Conservation (phyloP, 371 early-diverging fungal species). For the Caulochytrium protostelioides region DNA sequence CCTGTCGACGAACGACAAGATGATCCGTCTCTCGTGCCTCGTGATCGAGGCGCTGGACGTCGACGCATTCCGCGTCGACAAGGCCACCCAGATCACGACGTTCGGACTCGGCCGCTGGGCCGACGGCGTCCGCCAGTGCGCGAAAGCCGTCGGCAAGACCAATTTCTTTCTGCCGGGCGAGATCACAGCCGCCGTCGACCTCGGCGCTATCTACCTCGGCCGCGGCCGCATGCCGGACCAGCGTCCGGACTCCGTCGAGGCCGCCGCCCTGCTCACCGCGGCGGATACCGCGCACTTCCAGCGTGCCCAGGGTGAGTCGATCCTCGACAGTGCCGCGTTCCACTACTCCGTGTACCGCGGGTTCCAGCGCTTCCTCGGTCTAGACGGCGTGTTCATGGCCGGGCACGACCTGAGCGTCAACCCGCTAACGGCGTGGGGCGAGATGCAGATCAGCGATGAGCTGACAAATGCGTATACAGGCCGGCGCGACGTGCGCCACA, state of each 20-base stretch:
- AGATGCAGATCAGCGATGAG: slow-evolving; percentile 1
- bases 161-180: slow-evolving; percentile 1
- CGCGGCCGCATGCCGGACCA: neutral
- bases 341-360: neutral
- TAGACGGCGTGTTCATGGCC: neutral
- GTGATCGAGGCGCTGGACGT: too few relatives aligned
- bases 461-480: neutral
- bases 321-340: neutral
- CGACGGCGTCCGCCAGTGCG: neutral
- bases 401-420: neutral
- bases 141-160: neutral
- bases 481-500: slow-evolving; percentile 1
- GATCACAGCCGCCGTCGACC: neutral
- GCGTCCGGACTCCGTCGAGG: neutral
- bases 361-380: neutral
- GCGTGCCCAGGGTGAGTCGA: too few relatives aligned
- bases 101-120: neutral
- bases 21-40: too few relatives aligned
- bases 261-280: neutral
- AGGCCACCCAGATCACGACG: slow-evolving; percentile 1
- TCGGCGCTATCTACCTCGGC: neutral
- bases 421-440: neutral
- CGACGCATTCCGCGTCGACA: slow-evolving; percentile 1
- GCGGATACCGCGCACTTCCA: too few relatives aligned
- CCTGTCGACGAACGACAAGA: neutral